A percentile compares a stretch with the other conserved stretches of the same genome.
phyloP scores from a whole-genome alignment of 176 grass and related monocot species.

The Tillandsia fasciculata region DNA sequence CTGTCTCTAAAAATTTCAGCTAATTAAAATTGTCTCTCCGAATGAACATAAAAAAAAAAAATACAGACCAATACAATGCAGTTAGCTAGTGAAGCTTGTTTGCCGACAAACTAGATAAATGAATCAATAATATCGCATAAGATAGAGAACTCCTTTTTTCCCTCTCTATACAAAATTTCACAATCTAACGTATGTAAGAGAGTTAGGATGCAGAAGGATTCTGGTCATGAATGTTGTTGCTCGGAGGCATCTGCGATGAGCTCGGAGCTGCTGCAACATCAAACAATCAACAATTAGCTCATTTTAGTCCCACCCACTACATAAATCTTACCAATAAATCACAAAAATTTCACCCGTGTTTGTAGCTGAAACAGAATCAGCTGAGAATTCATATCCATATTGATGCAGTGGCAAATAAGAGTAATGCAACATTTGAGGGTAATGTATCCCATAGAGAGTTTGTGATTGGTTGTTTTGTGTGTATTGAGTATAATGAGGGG shows the following conservation, averaged over 20 bases:
- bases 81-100: neutral
- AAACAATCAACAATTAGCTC: neutral
- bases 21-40: slow-evolving; percentile 2
- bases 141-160: neutral
- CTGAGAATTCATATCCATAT: neutral
- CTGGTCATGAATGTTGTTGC: neutral
- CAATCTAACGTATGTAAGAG: neutral
- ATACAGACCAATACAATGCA: neutral
- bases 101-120: neutral
- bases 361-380: neutral
- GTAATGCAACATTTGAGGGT: slow-evolving; percentile 1
- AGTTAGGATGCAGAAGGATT: neutral
- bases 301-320: neutral
- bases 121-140: no score
- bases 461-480: neutral
- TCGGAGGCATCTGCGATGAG: neutral
- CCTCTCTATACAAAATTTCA: neutral
- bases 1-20: neutral
- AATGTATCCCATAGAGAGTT: neutral
- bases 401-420: slow-evolving; percentile 1
- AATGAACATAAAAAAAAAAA: neutral
- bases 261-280: neutral
- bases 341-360: neutral
- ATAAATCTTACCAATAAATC: neutral
- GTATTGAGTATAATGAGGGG: neutral